Conservation (phyloP, 768 basidiomycete species). For the Boletus sp. region DNA sequence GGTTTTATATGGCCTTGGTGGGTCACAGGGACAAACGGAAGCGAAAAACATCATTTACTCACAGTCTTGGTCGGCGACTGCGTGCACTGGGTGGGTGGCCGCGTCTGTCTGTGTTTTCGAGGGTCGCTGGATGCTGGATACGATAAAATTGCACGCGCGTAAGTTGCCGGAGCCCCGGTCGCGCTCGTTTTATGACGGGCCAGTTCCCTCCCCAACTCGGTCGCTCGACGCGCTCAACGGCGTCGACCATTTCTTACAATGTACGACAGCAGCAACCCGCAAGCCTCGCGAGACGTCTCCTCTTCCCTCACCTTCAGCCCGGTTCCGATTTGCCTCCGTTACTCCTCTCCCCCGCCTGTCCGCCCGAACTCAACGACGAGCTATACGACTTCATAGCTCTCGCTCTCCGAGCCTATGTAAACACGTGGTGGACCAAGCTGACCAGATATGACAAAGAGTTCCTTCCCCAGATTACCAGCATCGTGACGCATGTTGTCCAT, state of each 20-base stretch:
- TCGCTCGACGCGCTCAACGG: conserved; percentile 21
- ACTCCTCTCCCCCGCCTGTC: conserved; percentile 41
- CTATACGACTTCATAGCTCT: conserved; percentile 77
- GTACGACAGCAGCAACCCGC: conserved; percentile 27
- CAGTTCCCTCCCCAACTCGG: neutral
- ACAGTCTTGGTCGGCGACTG: neutral
- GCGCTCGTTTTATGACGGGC: neutral
- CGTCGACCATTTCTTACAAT: conserved; percentile 21
- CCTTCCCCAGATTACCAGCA: conserved; percentile 62
- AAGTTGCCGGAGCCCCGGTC: neutral
- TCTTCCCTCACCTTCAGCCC: conserved; percentile 53
- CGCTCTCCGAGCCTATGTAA: conserved; percentile 71
- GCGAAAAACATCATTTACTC: neutral
- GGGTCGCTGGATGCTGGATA: neutral
- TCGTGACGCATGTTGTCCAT: conserved; percentile 57
- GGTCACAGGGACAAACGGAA: neutral
- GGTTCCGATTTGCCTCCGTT: conserved; percentile 50
- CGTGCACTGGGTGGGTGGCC: neutral
- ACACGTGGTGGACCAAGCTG: conserved; percentile 84
- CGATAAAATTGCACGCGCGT: neutral
- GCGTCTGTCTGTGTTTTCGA: neutral
- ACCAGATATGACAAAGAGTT: conserved; percentile 82
- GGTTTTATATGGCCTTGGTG: conserved; percentile 22
- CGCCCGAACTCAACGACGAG: conserved; percentile 53
- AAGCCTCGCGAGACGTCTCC: conserved; percentile 53